These are phyloP conservation scores for Zygoascus biomembranicola DNA, from an alignment of 805 yeast genomes.

Conservation along the genomic window DNA sequence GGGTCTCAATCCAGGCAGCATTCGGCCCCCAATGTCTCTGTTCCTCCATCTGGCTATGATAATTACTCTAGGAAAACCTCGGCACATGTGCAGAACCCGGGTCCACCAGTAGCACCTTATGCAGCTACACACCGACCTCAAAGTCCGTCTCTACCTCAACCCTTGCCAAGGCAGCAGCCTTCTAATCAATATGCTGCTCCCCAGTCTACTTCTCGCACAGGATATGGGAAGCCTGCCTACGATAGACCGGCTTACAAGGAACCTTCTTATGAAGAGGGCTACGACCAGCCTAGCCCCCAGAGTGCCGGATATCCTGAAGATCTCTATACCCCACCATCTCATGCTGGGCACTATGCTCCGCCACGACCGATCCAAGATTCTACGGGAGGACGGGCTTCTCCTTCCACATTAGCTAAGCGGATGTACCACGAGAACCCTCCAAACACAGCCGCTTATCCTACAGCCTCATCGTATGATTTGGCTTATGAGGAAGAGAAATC, in stretches of 20 bases:
- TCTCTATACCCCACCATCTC: background rate
- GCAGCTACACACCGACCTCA: background rate
- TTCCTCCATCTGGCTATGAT: background rate
- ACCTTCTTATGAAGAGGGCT: background rate
- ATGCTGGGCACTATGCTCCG: conserved; percentile 3
- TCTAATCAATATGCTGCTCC: background rate
- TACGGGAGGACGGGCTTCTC: conserved; percentile 9
- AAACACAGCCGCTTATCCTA: background rate
- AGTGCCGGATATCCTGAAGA: background rate
- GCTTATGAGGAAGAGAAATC: background rate
- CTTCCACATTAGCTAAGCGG: conserved; percentile 8
- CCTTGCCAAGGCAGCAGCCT: background rate
- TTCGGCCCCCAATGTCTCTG: background rate
- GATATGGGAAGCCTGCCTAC: background rate
- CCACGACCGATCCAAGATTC: conserved; percentile 1
- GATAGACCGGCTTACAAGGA: background rate
- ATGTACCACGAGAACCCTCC: conserved; percentile 1
- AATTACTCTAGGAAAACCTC: background rate
- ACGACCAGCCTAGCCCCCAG: background rate
- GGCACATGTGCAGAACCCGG: conserved; percentile 1
- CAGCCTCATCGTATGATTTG: conserved; percentile 4
- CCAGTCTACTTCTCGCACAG: background rate
- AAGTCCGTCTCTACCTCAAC: background rate
- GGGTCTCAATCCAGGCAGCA: background rate
- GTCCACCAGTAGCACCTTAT: conserved; percentile 7